Evolutionary conservation across 164 flowering plant species (phyloP).

Genomic region (Amborella trichopoda): DNA sequence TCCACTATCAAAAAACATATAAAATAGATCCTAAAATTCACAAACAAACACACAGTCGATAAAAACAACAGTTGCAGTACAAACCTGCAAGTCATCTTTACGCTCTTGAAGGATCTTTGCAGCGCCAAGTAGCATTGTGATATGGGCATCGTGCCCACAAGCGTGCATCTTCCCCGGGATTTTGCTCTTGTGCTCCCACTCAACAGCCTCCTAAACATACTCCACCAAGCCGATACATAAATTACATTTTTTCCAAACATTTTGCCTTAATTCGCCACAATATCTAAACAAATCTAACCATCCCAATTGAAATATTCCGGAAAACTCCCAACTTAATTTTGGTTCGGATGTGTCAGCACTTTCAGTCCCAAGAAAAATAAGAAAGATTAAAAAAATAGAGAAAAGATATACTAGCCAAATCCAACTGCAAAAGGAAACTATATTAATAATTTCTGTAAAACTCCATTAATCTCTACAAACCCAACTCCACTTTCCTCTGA

Average conservation of each 20-base stretch:
- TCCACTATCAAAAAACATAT: no score
- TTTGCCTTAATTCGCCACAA: background rate
- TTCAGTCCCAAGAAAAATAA: no score
- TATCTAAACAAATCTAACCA: background rate
- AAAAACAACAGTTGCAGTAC: background rate
- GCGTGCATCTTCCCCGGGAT: slow-evolving; percentile 74
- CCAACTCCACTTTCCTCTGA: no score
- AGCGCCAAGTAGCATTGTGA: slow-evolving; percentile 76
- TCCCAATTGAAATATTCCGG: background rate
- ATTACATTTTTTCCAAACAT: background rate
- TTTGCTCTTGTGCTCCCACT: slow-evolving; percentile 71
- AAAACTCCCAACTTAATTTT: no score
- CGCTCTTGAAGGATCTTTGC: slow-evolving; percentile 23
- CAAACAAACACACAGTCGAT: no score
- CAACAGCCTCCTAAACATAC: slow-evolving; percentile 13
- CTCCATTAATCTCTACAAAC: no score
- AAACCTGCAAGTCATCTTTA: slow-evolving; percentile 15
- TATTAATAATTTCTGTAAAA: no score
- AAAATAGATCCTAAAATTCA: no score
- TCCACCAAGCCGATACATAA: background rate
- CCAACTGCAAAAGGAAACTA: background rate
- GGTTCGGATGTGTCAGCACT: no score
- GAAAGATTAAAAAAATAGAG: background rate
- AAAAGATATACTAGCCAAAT: background rate
- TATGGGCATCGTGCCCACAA: slow-evolving; percentile 77